Conservation (phyloP, 2,329 filamentous ascomycete genomes). For the Cyphellophora europaea region DNA sequence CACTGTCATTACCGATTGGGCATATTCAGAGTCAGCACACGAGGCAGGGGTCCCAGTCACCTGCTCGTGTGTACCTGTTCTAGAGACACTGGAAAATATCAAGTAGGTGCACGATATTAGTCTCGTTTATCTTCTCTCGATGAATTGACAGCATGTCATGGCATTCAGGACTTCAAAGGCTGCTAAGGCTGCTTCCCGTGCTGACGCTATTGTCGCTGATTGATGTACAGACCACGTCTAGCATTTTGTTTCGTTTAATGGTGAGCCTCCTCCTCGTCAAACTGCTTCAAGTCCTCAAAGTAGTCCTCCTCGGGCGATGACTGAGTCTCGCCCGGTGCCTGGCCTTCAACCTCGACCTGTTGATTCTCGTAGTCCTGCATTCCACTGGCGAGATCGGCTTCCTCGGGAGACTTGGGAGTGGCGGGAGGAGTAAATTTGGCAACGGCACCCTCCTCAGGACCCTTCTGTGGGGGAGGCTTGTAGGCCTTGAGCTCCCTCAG, state of each 20-base stretch:
- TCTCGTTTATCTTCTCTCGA: too few relatives aligned
- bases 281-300: constrained; percentile 65
- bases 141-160: too few relatives aligned
- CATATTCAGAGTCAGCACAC: too few relatives aligned
- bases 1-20: too few relatives aligned
- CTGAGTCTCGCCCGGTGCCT: constrained; percentile 48
- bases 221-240: too few relatives aligned
- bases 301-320: constrained; percentile 60
- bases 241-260: constrained; percentile 14
- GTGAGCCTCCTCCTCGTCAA: constrained; percentile 37
- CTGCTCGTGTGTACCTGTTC: too few relatives aligned
- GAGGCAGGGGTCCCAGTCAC: too few relatives aligned
- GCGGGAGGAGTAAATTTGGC: constrained; percentile 76
- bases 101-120: too few relatives aligned
- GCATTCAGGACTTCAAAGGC: too few relatives aligned
- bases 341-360: constrained; percentile 88
- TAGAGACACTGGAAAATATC: too few relatives aligned
- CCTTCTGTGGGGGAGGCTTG: constrained; percentile 77
- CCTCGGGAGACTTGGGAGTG: constrained; percentile 80
- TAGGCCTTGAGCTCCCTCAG: constrained; percentile 91
- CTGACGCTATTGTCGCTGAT: background rate
- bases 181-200: too few relatives aligned
- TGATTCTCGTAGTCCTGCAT: constrained; percentile 91
- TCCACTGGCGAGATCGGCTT: constrained; percentile 83
- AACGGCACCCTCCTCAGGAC: constrained; percentile 82